Percentiles rank a stretch among this genome's conserved stretches.
These are phyloP conservation scores for Suaeda aralocaspica DNA, from an alignment of 148 eudicot species.

Conservation along the genomic window DNA sequence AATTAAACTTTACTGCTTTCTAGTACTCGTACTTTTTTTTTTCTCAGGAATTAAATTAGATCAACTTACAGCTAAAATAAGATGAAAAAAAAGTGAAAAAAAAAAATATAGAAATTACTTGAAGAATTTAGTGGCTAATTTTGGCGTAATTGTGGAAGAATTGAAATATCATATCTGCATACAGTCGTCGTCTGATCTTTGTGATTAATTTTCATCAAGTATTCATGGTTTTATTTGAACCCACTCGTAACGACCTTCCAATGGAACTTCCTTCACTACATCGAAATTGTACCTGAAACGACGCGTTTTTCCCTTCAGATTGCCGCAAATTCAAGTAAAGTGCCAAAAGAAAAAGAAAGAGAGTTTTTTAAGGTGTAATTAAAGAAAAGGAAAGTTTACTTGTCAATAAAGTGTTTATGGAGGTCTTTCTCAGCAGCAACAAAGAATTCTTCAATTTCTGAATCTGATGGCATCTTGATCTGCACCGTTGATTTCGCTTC, in stretches of 20 bases:
- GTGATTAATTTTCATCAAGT: background rate
- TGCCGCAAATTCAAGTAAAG: background rate
- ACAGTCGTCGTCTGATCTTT: background rate
- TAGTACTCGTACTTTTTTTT: background rate
- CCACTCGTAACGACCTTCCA: constrained; percentile 93
- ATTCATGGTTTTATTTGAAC: constrained; percentile 52
- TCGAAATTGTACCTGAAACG: constrained; percentile 80
- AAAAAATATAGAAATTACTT: background rate
- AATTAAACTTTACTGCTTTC: background rate
- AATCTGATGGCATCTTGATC: constrained; percentile 58
- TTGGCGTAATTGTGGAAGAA: constrained; percentile 14
- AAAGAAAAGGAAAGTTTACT: constrained; percentile 35
- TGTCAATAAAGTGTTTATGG: constrained; percentile 57
- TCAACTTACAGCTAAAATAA: background rate
- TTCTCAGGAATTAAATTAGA: background rate
- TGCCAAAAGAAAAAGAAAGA: background rate
- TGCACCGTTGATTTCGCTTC: constrained; percentile 20
- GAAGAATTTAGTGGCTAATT: background rate
- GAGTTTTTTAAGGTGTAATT: background rate
- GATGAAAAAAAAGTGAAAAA: background rate
- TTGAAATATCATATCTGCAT: too few species aligned
- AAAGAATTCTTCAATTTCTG: constrained; percentile 78
- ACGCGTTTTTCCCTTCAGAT: background rate
- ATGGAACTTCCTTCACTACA: constrained; percentile 55
- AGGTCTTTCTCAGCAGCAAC: constrained; percentile 61